Evolutionary conservation across 202 grass and related monocot species (phyloP), one percentile per base, ranked within the genome.

Genomic region (Hordeum pubiflorum): DNA sequence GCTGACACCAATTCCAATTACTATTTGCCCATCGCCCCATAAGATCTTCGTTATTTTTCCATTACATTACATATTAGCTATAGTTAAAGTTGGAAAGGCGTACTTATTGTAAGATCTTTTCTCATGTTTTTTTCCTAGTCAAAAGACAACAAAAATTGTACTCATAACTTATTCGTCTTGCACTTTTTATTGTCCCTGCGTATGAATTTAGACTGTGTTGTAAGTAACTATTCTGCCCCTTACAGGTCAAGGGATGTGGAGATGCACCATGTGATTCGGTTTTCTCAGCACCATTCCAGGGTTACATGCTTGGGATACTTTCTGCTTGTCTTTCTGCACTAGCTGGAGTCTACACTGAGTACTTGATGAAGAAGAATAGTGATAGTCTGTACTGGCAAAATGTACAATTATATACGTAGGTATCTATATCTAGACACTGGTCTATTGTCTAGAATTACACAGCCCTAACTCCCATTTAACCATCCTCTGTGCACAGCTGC

Each of bases 311-410:
- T 65, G 95, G 88, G 38, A 74, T 98, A 83, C 83, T 98, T 86
- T 98, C 95, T 61, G 95, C 95, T 63, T 98, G 90, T 86, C 92
- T 98, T 74, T 98, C 95, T 82, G 95, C 95, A 56, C 89, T 98
- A 78, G 95, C 88, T 82, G 90, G 95, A 77, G 87, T 98, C 36
- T 98, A 98, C 77, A 98, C 92, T 12, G 92, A 98, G 71, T 98
- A 98, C 64, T 84, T 98, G 63, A 94, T 98, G 95, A 98, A 98
- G 90, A 98, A 91, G 84, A 93, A 95, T 41, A 98, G 82, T 89
- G 95, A 95, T 67, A 95, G 92, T 58, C 86, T 98, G 44, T 95
- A 91, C 72, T 98, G 95, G 95, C 95, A 98, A 84, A 98, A 98
- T 80, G 83, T 91, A 38, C 95, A 98, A 84, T 86, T 98, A 85